Base-by-base conservation (phyloP, 225 moss, liverwort and hornwort genomes). In the Polytrichum commune region DNA sequence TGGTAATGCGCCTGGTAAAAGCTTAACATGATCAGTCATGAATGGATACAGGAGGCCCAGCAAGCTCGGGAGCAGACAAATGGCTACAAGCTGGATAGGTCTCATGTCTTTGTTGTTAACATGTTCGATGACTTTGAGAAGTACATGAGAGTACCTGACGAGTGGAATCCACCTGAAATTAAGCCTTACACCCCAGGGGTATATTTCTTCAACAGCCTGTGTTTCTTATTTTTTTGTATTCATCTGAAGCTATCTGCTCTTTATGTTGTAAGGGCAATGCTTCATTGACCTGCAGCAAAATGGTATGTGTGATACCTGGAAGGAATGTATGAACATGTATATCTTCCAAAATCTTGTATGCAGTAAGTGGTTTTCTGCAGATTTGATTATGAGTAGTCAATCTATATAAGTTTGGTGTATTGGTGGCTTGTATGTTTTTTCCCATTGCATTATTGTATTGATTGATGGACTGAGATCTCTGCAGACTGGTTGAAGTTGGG, bases 71-170 rank as follows among this genome's bases (percentile, higher is more conserved):
- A 99, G 76, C 93, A 95, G 78, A 99, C 98, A 4, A 95, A 99
- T 77, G 93, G 89, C 26, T 99, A 99, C 72, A 99, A 95, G 74
- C 83, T 99, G 5, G 98, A 99, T 70, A 91, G 95, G 76, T 90
- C 95, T 46, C 95, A 95, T 67, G 95, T 99, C 26, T 99, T 99
- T 72, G 87, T 86, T 68, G 98, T 99, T 29, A 99, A 95, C 76
- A 95, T 99, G 98, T 95, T 95, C 27, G 98, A 99, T 71, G 98
- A 99, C 62, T 99, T 93, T 74, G 95, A 99, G 62, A 95, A 88
- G 79, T 95, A 81, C 32, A 88, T 99, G 95, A 95, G 78, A 78
- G 98, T 99, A 25, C 87, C 98, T 30, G 93, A 99, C 33, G 84
- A 88, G 72, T 99, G 98, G 98, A 85, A 81, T 65, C 46, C 93